Evolutionary conservation across 139 green algal species (phyloP).

Genomic region (Tetradesmus lagerheimii): DNA sequence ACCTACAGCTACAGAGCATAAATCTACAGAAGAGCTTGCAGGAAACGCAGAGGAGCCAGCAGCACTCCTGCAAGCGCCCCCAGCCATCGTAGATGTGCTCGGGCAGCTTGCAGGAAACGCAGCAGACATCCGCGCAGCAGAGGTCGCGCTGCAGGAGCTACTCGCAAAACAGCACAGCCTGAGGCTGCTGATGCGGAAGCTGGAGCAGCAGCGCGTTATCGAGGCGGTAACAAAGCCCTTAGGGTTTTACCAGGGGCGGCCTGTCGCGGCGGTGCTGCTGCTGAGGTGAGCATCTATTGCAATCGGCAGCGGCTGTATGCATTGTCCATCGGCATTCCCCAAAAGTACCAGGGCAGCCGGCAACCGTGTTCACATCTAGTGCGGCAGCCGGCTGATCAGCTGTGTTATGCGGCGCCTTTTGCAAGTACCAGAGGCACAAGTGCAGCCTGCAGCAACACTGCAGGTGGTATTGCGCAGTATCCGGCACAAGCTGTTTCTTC

Average conservation of each 20-base stretch:
- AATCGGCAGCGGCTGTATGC: too few relatives aligned
- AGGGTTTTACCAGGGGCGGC: conserved; percentile 38
- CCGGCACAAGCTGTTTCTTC: too few relatives aligned
- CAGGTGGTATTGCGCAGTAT: too few relatives aligned
- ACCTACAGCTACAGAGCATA: not conserved
- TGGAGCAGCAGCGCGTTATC: conserved; percentile 80
- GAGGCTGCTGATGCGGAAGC: conserved; percentile 62
- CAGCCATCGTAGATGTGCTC: not conserved
- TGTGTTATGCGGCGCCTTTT: too few relatives aligned
- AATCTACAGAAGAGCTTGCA: not conserved
- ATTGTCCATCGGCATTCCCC: too few relatives aligned
- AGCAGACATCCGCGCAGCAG: conserved; percentile 16
- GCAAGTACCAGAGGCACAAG: too few relatives aligned
- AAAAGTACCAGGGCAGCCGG: too few relatives aligned
- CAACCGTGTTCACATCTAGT: too few relatives aligned
- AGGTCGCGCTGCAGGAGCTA: conserved; percentile 75
- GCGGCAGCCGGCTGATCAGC: too few relatives aligned
- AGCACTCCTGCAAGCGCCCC: conserved; percentile 35
- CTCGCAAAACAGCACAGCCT: conserved; percentile 63
- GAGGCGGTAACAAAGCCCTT: not conserved
- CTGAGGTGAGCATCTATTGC: not conserved
- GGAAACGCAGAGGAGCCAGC: conserved; percentile 63
- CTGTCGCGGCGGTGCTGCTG: conserved; percentile 36
- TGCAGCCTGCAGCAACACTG: too few relatives aligned
- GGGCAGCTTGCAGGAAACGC: conserved; percentile 10